These are phyloP conservation scores for Ogataea wickerhamii DNA, from an alignment of 805 yeast genomes.

Conservation along the genomic window DNA sequence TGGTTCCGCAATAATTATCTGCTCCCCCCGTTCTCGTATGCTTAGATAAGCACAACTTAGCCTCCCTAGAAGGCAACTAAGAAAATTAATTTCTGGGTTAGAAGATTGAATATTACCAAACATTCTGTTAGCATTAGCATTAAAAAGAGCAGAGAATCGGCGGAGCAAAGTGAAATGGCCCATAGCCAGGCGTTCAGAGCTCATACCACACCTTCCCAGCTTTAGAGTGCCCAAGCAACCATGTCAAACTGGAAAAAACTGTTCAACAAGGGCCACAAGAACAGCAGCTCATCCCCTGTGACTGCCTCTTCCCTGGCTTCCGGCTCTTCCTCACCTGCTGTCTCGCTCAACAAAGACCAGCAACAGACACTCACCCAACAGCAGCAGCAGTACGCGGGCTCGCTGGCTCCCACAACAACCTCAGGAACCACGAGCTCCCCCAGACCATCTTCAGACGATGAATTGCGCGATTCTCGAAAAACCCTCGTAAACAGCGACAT, in stretches of 20 bases:
- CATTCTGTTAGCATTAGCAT: too few relatives aligned
- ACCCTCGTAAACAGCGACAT: constrained; percentile 22
- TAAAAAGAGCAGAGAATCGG: too few relatives aligned
- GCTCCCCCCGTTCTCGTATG: too few relatives aligned
- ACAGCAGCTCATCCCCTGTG: constrained; percentile 8
- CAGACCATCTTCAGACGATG: constrained; percentile 14
- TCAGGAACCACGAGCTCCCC: constrained; percentile 4
- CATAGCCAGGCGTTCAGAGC: too few relatives aligned
- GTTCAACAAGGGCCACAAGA: constrained; percentile 23
- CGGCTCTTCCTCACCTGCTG: constrained; percentile 10
- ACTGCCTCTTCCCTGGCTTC: constrained; percentile 13
- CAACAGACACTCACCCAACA: neutral
- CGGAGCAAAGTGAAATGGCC: too few relatives aligned
- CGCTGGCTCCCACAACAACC: constrained; percentile 8
- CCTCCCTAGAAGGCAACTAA: too few relatives aligned
- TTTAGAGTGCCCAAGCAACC: too few relatives aligned
- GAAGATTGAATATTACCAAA: too few relatives aligned
- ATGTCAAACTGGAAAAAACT: constrained; percentile 34
- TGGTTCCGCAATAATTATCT: too few relatives aligned
- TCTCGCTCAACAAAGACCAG: constrained; percentile 4
- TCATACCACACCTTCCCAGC: too few relatives aligned
- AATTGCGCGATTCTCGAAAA: constrained; percentile 18
- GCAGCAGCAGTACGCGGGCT: constrained; percentile 9
- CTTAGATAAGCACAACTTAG: too few relatives aligned
- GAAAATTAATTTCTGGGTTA: too few relatives aligned